These are phyloP conservation scores for Backusella psychrophila DNA, from an alignment of 192 early-diverging fungal species.

Conservation along the genomic window DNA sequence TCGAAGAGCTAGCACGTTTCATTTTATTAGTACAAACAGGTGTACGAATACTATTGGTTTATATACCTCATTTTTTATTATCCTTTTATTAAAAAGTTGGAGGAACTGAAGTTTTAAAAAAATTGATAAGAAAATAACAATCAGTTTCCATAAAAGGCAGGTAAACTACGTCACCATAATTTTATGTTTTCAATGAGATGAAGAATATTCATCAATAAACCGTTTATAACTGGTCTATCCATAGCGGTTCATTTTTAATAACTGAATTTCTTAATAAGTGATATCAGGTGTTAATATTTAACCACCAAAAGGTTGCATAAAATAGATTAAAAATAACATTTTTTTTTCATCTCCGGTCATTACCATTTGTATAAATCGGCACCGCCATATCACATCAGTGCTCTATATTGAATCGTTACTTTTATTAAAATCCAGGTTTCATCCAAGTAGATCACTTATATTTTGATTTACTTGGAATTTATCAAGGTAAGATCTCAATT, in stretches of 20 bases:
- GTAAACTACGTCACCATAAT: background rate
- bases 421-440: background rate
- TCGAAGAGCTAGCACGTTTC: constrained; percentile 4
- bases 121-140: background rate
- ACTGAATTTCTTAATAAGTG: background rate
- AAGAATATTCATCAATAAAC: background rate
- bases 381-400: background rate
- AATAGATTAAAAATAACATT: background rate
- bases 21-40: background rate
- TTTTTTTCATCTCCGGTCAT: background rate
- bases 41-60: background rate
- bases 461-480: background rate
- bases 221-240: background rate
- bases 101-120: background rate
- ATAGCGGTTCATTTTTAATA: background rate
- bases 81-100: background rate
- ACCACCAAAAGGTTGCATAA: background rate
- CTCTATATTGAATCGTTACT: background rate
- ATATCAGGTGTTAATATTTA: background rate
- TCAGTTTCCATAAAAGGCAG: background rate
- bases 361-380: background rate
- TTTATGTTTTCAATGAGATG: background rate
- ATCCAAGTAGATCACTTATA: background rate
- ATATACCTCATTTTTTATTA: background rate
- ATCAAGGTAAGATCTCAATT: background rate